Percentiles rank a stretch among this genome's conserved stretches.
Evolutionary conservation across 148 eudicot genomes (phyloP).

Genomic region (Cornus suecica): DNA sequence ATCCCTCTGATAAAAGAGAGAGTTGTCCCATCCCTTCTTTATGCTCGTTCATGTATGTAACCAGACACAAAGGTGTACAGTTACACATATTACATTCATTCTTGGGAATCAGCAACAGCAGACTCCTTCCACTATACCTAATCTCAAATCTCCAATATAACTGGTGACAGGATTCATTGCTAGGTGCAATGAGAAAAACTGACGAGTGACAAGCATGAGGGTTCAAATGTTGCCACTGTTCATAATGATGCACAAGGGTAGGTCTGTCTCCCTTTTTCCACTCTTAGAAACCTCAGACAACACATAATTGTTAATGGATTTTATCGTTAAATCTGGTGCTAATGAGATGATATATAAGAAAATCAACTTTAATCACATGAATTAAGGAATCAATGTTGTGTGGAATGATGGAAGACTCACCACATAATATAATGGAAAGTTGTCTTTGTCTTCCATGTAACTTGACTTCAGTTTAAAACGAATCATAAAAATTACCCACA

Average conservation of each 20-base stretch:
- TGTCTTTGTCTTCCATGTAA: slow-evolving; percentile 40
- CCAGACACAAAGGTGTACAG: too few species aligned
- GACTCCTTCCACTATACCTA: neutral
- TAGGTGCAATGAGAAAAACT: too few species aligned
- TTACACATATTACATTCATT: neutral
- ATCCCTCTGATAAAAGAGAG: too few species aligned
- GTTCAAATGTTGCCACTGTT: too few species aligned
- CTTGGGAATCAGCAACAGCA: neutral
- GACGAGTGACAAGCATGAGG: too few species aligned
- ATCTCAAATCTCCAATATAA: neutral
- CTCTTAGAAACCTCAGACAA: too few species aligned
- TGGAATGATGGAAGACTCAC: slow-evolving; percentile 36
- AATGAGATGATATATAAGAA: neutral
- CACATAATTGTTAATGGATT: too few species aligned
- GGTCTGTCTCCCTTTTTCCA: too few species aligned
- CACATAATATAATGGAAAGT: slow-evolving; percentile 72
- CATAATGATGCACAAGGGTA: too few species aligned
- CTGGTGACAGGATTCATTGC: too few species aligned
- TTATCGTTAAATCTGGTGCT: neutral
- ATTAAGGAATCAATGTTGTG: neutral
- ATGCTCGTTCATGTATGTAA: too few species aligned
- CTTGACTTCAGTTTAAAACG: slow-evolving; percentile 25
- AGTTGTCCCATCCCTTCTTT: too few species aligned
- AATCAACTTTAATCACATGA: neutral
- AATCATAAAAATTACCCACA: slow-evolving; percentile 29